phyloP scores from a whole-genome alignment of 179 eudicot genomes.

The Corrigiola litoralis region DNA sequence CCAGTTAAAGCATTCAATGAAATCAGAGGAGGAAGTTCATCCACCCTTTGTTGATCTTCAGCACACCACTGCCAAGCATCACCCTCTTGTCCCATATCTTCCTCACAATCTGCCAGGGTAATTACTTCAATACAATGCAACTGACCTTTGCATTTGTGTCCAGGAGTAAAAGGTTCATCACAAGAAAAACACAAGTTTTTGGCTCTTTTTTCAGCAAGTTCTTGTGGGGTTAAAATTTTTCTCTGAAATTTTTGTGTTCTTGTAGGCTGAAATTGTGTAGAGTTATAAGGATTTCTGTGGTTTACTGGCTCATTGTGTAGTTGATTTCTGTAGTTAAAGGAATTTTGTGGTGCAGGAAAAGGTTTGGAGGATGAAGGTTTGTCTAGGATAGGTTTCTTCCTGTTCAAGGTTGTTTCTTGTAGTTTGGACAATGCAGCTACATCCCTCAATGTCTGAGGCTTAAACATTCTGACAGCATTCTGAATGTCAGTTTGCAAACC shows the following conservation, averaged over 20 bases:
- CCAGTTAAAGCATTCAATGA: conserved; percentile 11
- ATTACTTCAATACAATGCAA: conserved; percentile 1
- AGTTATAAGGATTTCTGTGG: not conserved
- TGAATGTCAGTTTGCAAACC: not conserved
- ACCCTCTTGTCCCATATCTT: not conserved
- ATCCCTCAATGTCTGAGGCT: conserved; percentile 4
- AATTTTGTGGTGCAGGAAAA: no score
- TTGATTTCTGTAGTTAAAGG: no score
- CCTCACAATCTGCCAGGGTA: not conserved
- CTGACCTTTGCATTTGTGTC: conserved; percentile 1
- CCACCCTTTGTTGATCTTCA: no score
- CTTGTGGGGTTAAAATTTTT: not conserved
- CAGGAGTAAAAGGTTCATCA: not conserved
- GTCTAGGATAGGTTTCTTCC: not conserved
- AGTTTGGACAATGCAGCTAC: not conserved
- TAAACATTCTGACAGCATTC: not conserved
- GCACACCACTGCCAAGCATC: not conserved
- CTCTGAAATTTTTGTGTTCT: no score
- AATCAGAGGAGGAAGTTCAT: not conserved
- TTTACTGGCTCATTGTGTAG: no score
- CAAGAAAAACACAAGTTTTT: not conserved
- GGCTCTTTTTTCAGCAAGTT: not conserved
- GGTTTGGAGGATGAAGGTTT: not conserved
- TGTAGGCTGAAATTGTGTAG: not conserved
- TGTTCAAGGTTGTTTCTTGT: not conserved